phyloP scores from a whole-genome alignment of 2,329 filamentous ascomycete species.

The Apiospora arundinis region DNA sequence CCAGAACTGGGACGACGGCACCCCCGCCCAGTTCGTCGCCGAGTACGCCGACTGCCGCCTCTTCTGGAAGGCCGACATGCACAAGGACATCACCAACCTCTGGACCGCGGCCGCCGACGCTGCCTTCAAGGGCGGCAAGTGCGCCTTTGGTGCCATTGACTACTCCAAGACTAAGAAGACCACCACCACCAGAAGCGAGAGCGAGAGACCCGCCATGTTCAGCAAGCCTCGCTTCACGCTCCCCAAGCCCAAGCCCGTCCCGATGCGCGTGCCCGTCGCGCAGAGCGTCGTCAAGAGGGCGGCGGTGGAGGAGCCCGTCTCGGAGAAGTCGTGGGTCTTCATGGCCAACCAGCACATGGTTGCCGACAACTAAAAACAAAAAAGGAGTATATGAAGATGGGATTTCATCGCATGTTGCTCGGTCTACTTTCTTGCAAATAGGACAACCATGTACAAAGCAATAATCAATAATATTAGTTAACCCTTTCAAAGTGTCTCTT shows the following conservation, averaged over 20 bases:
- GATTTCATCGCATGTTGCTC: neutral
- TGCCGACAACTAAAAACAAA: neutral
- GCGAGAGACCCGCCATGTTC: slow-evolving; percentile 28
- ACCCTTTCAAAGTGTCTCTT: neutral
- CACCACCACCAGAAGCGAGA: neutral
- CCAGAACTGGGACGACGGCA: slow-evolving; percentile 45
- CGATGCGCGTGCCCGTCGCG: slow-evolving; percentile 19
- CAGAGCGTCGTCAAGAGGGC: slow-evolving; percentile 23
- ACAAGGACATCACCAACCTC: slow-evolving; percentile 51
- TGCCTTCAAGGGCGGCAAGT: slow-evolving; percentile 49
- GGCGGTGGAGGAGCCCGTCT: slow-evolving; percentile 17
- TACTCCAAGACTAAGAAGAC: slow-evolving; percentile 15
- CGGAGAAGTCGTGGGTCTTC: slow-evolving; percentile 29
- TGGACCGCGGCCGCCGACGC: slow-evolving; percentile 53
- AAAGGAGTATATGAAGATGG: too few species aligned
- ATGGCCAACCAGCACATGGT: slow-evolving; percentile 34
- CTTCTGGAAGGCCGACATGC: slow-evolving; percentile 57
- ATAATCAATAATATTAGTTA: slow-evolving; percentile 10
- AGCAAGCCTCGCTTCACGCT: slow-evolving; percentile 31
- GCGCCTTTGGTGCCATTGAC: slow-evolving; percentile 45
- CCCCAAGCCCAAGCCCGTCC: slow-evolving; percentile 26
- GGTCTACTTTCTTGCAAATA: neutral
- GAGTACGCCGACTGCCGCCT: slow-evolving; percentile 57
- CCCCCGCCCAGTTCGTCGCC: slow-evolving; percentile 55
- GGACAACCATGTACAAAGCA: neutral